Conservation (phyloP, 2,329 filamentous ascomycete species). For the Colletotrichum lupini region DNA sequence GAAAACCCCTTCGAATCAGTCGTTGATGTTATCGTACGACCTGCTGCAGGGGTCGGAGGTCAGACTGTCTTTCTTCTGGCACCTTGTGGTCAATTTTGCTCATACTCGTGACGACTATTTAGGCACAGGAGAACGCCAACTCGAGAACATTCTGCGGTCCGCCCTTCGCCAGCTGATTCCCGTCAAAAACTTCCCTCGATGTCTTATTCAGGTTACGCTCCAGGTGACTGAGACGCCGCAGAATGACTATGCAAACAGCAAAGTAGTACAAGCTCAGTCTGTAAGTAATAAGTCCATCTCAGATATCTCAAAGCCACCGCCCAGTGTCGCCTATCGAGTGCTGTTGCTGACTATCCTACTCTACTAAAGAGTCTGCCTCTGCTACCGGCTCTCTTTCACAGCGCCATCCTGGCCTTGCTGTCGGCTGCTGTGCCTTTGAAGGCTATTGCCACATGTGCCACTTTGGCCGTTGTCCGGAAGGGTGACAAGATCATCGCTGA, state of each 20-base stretch:
- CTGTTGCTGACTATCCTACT: slow-evolving; percentile 15
- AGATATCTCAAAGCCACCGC: background rate
- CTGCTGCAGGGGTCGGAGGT: slow-evolving; percentile 86
- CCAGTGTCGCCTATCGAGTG: slow-evolving; percentile 10
- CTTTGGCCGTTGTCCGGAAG: slow-evolving; percentile 67
- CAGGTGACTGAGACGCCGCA: slow-evolving; percentile 78
- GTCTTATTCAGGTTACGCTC: slow-evolving; percentile 83
- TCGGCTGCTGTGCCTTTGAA: slow-evolving; percentile 86
- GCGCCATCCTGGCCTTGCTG: slow-evolving; percentile 80
- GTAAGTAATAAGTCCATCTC: slow-evolving; percentile 54
- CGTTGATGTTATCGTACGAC: slow-evolving; percentile 90
- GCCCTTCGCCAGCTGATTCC: slow-evolving; percentile 81
- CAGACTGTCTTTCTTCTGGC: slow-evolving; percentile 41
- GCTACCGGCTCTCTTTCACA: slow-evolving; percentile 85
- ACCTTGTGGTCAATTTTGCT: slow-evolving; percentile 27
- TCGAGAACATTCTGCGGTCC: slow-evolving; percentile 80
- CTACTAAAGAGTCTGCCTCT: slow-evolving; percentile 76
- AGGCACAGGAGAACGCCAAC: slow-evolving; percentile 82
- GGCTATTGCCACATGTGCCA: slow-evolving; percentile 73
- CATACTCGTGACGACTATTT: slow-evolving; percentile 42
- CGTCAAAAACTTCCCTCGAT: slow-evolving; percentile 79
- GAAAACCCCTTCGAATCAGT: slow-evolving; percentile 92
- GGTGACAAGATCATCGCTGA: slow-evolving; percentile 61
- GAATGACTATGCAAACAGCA: slow-evolving; percentile 72
- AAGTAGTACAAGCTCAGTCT: slow-evolving; percentile 68